Percentiles rank a stretch among this genome's conserved stretches.
These are phyloP conservation scores for Aspergillus haitiensis DNA, from an alignment of 495 filamentous ascomycete genomes.

Conservation along the genomic window DNA sequence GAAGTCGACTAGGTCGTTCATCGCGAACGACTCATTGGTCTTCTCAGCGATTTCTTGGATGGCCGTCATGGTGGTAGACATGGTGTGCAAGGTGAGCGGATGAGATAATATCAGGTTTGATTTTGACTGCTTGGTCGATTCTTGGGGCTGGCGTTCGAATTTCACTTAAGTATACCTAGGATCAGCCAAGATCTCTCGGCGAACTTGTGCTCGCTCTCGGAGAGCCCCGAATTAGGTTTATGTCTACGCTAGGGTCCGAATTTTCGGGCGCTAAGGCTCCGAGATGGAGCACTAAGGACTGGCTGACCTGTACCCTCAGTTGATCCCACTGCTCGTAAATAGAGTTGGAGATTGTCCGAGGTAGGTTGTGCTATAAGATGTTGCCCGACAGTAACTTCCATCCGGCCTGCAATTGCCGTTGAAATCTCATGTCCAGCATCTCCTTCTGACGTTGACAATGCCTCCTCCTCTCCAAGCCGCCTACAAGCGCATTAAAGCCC, in stretches of 20 bases:
- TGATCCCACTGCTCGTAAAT: background rate
- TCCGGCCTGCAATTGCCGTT: background rate
- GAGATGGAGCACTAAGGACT: background rate
- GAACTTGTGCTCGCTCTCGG: background rate
- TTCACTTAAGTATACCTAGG: constrained; percentile 16
- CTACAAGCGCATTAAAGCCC: constrained; percentile 33
- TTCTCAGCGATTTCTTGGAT: constrained; percentile 17
- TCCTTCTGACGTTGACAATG: constrained; percentile 19
- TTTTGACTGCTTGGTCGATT: background rate
- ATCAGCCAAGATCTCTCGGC: background rate
- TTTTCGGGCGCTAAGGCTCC: constrained; percentile 3
- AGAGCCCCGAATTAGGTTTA: background rate
- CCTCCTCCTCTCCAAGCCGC: constrained; percentile 35
- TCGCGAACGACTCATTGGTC: constrained; percentile 18
- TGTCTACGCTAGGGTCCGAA: background rate
- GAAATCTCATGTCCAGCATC: background rate
- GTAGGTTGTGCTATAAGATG: background rate
- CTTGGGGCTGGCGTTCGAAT: constrained; percentile 6
- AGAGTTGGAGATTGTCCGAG: background rate
- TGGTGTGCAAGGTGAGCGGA: background rate
- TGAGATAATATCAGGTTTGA: background rate
- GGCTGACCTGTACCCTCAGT: no score
- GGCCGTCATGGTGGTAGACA: constrained; percentile 14
- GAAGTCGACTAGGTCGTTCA: constrained; percentile 28
- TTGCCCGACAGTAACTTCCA: background rate